These are phyloP conservation scores for Scortechinia acanthostroma DNA, from an alignment of 2,329 filamentous ascomycete species.

Conservation along the genomic window DNA sequence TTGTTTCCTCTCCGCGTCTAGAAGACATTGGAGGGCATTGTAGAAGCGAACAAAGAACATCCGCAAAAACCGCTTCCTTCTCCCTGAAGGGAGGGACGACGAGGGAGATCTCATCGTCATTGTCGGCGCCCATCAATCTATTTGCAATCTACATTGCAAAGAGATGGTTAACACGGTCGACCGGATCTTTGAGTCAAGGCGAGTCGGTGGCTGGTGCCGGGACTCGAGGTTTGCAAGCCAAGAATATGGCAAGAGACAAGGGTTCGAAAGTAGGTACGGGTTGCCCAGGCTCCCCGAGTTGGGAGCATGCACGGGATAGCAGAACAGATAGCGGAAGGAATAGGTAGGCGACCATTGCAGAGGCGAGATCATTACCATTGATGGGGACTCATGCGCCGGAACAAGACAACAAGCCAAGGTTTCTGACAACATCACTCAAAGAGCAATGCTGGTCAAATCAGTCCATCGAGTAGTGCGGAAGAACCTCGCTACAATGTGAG, in stretches of 20 bases:
- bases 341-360: not conserved
- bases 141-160: not conserved
- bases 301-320: not conserved
- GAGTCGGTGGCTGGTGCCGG: not conserved
- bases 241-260: not conserved
- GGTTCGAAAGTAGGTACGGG: not conserved
- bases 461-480: not conserved
- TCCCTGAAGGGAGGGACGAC: conserved; percentile 1
- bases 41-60: conserved; percentile 3
- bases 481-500: not conserved
- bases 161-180: not conserved
- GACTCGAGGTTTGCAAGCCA: not conserved
- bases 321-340: not conserved
- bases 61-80: conserved; percentile 1
- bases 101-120: not conserved
- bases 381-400: no score
- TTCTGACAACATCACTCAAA: not conserved
- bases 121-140: conserved; percentile 2
- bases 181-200: not conserved
- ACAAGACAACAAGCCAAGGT: conserved; percentile 1
- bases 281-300: not conserved
- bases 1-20: conserved; percentile 2
- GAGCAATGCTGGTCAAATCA: not conserved
- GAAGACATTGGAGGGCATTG: not conserved
- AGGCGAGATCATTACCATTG: not conserved